phyloP scores from a whole-genome alignment of 139 green algal genomes.

The Chlamydomonas asymmetrica region DNA sequence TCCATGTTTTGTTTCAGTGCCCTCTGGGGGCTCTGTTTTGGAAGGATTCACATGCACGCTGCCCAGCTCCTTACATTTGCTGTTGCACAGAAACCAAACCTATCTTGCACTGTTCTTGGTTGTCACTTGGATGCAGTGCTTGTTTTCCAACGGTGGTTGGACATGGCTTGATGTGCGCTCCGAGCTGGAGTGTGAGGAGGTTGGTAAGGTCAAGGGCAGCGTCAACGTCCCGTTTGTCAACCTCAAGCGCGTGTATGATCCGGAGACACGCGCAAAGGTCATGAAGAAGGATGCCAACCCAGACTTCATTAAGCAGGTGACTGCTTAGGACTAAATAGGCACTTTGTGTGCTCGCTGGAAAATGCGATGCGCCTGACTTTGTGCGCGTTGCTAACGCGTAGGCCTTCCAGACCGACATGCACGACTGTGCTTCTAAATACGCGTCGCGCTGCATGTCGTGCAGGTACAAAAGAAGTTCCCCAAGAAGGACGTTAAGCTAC shows the following conservation, averaged over 20 bases:
- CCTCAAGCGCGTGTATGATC: constrained; percentile 47
- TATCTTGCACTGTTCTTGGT: not conserved
- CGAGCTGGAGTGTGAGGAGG: constrained; percentile 65
- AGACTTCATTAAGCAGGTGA: constrained; percentile 52
- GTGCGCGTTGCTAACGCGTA: too few species aligned
- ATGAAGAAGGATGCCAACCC: constrained; percentile 47
- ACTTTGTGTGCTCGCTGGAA: too few species aligned
- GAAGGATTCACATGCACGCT: not conserved
- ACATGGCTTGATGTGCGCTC: constrained; percentile 81
- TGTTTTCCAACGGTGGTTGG: constrained; percentile 67
- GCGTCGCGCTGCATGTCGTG: not conserved
- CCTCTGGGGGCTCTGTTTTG: too few species aligned
- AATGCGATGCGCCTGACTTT: too few species aligned
- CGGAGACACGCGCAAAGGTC: constrained; percentile 47
- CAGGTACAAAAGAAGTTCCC: constrained; percentile 75
- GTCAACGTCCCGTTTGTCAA: constrained; percentile 71
- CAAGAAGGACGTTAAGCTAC: constrained; percentile 70
- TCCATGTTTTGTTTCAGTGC: not conserved
- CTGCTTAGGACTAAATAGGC: not conserved
- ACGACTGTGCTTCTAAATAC: too few species aligned
- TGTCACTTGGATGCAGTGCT: constrained; percentile 9
- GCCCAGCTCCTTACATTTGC: not conserved
- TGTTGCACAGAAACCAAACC: not conserved
- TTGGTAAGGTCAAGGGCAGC: constrained; percentile 64
- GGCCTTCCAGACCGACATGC: too few species aligned